A percentile compares a stretch with the other conserved stretches of the same genome.
These are phyloP conservation scores for Arachis stenosperma DNA, from an alignment of 306 rosid genomes.

Conservation along the genomic window DNA sequence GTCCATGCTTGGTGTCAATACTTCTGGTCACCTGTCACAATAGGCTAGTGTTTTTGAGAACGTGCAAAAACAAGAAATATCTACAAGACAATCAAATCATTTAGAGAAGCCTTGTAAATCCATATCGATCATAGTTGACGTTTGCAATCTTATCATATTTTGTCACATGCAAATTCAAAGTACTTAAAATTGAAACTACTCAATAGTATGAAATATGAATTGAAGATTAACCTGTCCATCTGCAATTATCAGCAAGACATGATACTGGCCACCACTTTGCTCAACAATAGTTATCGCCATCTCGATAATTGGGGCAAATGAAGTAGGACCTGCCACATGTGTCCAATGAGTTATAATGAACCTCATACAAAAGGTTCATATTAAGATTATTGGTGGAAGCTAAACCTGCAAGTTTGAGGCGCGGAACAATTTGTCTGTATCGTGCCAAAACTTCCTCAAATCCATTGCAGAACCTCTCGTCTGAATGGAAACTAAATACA, in stretches of 20 bases:
- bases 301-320: conserved; percentile 84
- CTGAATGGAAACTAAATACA: conserved; percentile 68
- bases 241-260: conserved; percentile 79
- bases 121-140: too few relatives aligned
- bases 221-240: conserved; percentile 74
- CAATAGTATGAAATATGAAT: conserved; percentile 23
- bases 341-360: conserved; percentile 9
- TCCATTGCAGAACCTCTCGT: conserved; percentile 61
- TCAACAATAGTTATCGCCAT: conserved; percentile 82
- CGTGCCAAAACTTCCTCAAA: conserved; percentile 73
- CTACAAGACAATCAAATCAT: conserved; percentile 10
- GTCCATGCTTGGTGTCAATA: conserved; percentile 62
- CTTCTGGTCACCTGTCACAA: conserved; percentile 75
- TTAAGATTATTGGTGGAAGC: conserved; percentile 11
- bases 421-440: conserved; percentile 69
- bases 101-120: background rate
- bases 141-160: too few relatives aligned
- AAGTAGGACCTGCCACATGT: conserved; percentile 70
- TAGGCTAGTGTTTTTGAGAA: conserved; percentile 3
- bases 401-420: conserved; percentile 73
- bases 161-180: conserved; percentile 16
- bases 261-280: conserved; percentile 83
- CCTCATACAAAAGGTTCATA: background rate
- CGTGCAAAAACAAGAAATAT: conserved; percentile 27
- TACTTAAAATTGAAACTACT: conserved; percentile 3